phyloP scores from a whole-genome alignment of 371 early-diverging fungal genomes.

The Sporodiniella umbellata region DNA sequence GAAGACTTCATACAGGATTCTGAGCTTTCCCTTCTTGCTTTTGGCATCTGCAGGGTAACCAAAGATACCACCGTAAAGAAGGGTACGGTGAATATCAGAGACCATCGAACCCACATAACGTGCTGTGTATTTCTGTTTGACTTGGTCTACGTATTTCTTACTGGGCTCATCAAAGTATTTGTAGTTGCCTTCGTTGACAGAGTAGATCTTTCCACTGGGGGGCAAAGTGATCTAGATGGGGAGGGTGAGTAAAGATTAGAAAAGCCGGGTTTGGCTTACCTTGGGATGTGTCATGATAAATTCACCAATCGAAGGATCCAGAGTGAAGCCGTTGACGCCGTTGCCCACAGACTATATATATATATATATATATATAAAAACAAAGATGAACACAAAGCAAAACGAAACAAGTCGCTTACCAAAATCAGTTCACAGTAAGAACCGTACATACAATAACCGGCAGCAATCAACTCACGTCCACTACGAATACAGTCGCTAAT shows the following conservation, averaged over 20 bases:
- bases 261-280: no score
- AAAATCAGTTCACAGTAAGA: slow-evolving; percentile 76
- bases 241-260: no score
- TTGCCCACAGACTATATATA: slow-evolving; percentile 84
- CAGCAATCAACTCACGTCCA: slow-evolving; percentile 90
- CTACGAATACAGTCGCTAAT: slow-evolving; percentile 78
- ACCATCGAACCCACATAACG: slow-evolving; percentile 99
- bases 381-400: not conserved
- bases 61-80: slow-evolving; percentile 91
- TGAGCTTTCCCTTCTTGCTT: slow-evolving; percentile 90
- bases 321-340: slow-evolving; percentile 94
- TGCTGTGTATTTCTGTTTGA: slow-evolving; percentile 92
- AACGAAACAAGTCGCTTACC: no score
- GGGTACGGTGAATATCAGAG: slow-evolving; percentile 97
- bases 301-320: slow-evolving; percentile 96
- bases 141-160: slow-evolving; percentile 82
- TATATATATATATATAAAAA: not conserved
- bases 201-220: slow-evolving; percentile 93
- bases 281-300: slow-evolving; percentile 95
- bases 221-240: slow-evolving; percentile 71
- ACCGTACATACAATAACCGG: slow-evolving; percentile 98
- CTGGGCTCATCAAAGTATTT: slow-evolving; percentile 88
- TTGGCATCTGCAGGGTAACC: slow-evolving; percentile 85
- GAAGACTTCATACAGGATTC: slow-evolving; percentile 97
- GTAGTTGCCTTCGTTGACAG: slow-evolving; percentile 97